phyloP scores from a whole-genome alignment of 352 stramenopile species.

The Phytophthora hybrid region DNA sequence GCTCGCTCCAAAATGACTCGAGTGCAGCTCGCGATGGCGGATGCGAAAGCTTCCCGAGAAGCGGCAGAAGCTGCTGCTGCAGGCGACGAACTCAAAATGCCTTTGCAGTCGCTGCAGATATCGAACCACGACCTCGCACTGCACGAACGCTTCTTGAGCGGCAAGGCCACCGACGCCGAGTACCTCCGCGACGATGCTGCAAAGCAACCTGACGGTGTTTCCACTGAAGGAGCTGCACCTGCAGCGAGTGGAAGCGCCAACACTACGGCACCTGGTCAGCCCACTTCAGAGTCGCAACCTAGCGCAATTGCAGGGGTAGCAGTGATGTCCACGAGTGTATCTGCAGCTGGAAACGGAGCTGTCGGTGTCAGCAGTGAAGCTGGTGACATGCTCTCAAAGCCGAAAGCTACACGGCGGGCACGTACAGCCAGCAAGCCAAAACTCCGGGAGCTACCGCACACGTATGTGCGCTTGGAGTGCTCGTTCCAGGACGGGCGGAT shows the following conservation, averaged over 20 bases:
- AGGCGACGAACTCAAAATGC: conserved; percentile 53
- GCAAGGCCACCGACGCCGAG: conserved; percentile 65
- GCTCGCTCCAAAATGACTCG: conserved; percentile 46
- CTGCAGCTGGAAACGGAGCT: not conserved
- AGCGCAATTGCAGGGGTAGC: not conserved
- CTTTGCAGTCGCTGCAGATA: conserved; percentile 65
- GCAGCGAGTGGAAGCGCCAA: conserved; percentile 4
- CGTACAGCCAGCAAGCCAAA: conserved; percentile 20
- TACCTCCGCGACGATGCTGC: conserved; percentile 58
- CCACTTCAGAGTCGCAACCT: conserved; percentile 23
- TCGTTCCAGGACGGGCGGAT: conserved; percentile 76
- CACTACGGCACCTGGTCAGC: conserved; percentile 26
- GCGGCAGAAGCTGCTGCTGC: conserved; percentile 18
- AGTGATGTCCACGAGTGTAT: not conserved
- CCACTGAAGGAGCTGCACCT: conserved; percentile 5
- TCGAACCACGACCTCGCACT: conserved; percentile 77
- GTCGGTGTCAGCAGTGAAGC: conserved; percentile 1
- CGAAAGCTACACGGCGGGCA: conserved; percentile 13
- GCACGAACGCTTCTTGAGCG: conserved; percentile 74
- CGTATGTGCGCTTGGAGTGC: conserved; percentile 78
- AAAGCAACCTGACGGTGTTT: not conserved
- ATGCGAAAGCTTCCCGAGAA: conserved; percentile 33
- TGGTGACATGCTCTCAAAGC: not conserved
- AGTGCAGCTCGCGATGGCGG: conserved; percentile 32
- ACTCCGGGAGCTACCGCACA: conserved; percentile 61